Evolutionary conservation across 108 stramenopile genomes (phyloP).

Genomic region (Thalassiosira profunda): DNA sequence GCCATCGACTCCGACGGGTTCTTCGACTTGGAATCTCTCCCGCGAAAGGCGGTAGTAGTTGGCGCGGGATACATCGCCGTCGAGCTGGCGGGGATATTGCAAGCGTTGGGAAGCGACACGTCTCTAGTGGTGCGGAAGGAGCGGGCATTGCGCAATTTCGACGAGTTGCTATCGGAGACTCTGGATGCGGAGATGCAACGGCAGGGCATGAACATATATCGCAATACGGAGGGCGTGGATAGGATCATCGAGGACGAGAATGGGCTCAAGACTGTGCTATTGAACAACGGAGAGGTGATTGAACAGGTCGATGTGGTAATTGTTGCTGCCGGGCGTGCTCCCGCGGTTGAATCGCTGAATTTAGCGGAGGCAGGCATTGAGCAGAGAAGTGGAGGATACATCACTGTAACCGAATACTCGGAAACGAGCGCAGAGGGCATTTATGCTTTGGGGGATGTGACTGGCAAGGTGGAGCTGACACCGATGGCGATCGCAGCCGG

Average conservation of each 20-base stretch:
- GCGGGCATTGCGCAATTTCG: constrained; percentile 74
- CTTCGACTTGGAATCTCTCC: constrained; percentile 88
- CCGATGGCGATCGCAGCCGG: constrained; percentile 93
- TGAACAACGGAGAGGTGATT: constrained; percentile 60
- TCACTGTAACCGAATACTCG: constrained; percentile 82
- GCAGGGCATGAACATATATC: constrained; percentile 63
- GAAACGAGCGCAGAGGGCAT: constrained; percentile 64
- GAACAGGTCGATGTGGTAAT: constrained; percentile 82
- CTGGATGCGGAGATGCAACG: constrained; percentile 77
- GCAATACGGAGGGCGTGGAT: constrained; percentile 62
- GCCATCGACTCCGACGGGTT: constrained; percentile 89
- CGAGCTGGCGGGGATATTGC: constrained; percentile 91
- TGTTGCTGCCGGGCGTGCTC: constrained; percentile 85
- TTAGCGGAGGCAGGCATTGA: constrained; percentile 71
- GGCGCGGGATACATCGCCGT: constrained; percentile 96
- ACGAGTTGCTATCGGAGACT: constrained; percentile 59
- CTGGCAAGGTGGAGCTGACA: constrained; percentile 85
- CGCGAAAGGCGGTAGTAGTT: constrained; percentile 82
- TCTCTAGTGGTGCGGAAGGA: constrained; percentile 70
- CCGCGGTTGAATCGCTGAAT: constrained; percentile 63
- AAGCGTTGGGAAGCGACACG: constrained; percentile 85
- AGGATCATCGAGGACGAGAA: constrained; percentile 41
- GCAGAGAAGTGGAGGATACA: constrained; percentile 62
- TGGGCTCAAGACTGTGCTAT: constrained; percentile 59
- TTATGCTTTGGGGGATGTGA: constrained; percentile 88